phyloP scores from a whole-genome alignment of 2,329 filamentous ascomycete species.

The Pestalotiopsis sp. region DNA sequence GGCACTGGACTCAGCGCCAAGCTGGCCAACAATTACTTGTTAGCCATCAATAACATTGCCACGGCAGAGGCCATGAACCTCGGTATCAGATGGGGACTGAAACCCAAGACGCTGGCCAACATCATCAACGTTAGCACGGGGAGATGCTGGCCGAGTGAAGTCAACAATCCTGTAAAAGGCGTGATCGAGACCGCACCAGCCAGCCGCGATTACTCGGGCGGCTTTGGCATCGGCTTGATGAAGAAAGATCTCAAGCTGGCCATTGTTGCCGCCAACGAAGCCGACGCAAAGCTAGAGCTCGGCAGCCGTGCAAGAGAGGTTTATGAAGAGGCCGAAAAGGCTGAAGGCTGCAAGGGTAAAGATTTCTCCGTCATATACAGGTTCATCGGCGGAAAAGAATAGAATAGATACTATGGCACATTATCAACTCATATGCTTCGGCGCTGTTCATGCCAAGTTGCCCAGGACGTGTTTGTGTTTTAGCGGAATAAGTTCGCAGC shows the following conservation, averaged over 20 bases:
- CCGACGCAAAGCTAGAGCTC: constrained; percentile 65
- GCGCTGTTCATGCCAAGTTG: not conserved
- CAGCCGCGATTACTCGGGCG: constrained; percentile 73
- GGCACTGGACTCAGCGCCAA: constrained; percentile 89
- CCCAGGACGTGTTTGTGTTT: too few species aligned
- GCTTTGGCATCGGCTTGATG: constrained; percentile 79
- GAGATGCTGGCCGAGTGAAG: constrained; percentile 92
- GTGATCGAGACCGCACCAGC: constrained; percentile 79
- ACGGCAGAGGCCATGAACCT: constrained; percentile 69
- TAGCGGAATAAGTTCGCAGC: not conserved
- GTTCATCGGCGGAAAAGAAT: constrained; percentile 62
- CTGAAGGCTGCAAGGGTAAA: constrained; percentile 64
- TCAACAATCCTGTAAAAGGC: constrained; percentile 92
- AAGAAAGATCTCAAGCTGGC: constrained; percentile 77
- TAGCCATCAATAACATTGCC: constrained; percentile 88
- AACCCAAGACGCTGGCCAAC: constrained; percentile 68
- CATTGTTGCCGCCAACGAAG: constrained; percentile 70
- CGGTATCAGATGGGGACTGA: constrained; percentile 62
- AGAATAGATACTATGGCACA: constrained; percentile 9
- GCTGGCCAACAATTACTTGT: constrained; percentile 94
- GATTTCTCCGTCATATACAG: constrained; percentile 85
- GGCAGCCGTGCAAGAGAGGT: constrained; percentile 64
- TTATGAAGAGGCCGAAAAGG: constrained; percentile 66
- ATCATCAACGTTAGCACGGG: constrained; percentile 94
- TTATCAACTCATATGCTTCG: not conserved